phyloP scores from a whole-genome alignment of 768 basidiomycete genomes.

The Trametes villosa region DNA sequence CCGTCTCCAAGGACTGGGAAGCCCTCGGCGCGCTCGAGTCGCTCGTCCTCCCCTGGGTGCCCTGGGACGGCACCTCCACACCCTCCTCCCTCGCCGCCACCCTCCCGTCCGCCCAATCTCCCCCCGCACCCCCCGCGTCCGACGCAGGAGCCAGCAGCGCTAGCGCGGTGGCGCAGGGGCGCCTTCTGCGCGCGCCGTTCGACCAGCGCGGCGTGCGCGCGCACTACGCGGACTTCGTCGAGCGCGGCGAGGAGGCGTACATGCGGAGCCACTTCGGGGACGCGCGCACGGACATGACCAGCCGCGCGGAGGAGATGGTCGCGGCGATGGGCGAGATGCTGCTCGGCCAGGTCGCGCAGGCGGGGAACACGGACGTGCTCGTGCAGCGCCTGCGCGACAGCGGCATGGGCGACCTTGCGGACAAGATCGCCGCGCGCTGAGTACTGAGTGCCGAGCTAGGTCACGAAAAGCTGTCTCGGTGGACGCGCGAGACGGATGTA shows the following conservation, averaged over 20 bases:
- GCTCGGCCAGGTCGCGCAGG: constrained; percentile 6
- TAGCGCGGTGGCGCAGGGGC: not conserved
- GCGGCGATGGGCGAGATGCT: not conserved
- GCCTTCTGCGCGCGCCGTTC: not conserved
- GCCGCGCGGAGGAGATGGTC: not conserved
- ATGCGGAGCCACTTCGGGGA: constrained; percentile 10
- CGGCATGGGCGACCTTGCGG: constrained; percentile 2
- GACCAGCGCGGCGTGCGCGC: not conserved
- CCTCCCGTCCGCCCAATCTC: constrained; percentile 1
- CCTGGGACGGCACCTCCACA: constrained; percentile 5
- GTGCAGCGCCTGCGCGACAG: constrained; percentile 1
- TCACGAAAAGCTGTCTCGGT: too few relatives aligned
- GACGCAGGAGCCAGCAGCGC: not conserved
- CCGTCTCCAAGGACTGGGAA: constrained; percentile 7
- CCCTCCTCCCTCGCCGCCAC: not conserved
- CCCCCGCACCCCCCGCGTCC: not conserved
- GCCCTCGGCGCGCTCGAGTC: constrained; percentile 5
- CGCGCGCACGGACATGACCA: constrained; percentile 7
- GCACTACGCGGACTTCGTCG: constrained; percentile 13
- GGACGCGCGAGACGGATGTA: too few relatives aligned
- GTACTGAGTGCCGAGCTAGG: too few relatives aligned
- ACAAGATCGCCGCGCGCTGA: constrained; percentile 6
- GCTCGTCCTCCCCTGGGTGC: not conserved
- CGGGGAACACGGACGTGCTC: not conserved
- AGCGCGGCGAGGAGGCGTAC: constrained; percentile 6